Conservation (phyloP, 176 grass and related monocot genomes). For the Carex kokanica region DNA sequence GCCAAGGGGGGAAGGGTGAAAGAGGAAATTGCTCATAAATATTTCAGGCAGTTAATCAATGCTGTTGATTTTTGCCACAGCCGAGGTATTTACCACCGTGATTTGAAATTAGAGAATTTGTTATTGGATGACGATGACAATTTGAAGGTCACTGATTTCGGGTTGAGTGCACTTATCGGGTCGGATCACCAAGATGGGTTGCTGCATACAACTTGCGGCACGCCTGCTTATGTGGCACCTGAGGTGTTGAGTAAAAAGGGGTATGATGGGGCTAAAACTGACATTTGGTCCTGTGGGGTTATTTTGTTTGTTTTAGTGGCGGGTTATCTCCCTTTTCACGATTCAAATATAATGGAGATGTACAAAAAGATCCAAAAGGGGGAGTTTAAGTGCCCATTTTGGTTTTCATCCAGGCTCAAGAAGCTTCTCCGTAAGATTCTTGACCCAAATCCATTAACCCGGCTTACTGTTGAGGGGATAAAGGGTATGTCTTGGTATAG, state of each 20-base stretch:
- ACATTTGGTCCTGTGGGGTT: conserved; percentile 87
- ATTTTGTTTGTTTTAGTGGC: conserved; percentile 69
- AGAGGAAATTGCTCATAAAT: conserved; percentile 51
- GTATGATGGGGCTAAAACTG: conserved; percentile 78
- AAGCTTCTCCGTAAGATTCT: conserved; percentile 62
- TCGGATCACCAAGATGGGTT: conserved; percentile 58
- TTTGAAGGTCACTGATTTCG: conserved; percentile 75
- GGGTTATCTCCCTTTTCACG: conserved; percentile 73
- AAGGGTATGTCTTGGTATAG: conserved; percentile 71
- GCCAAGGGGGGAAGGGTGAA: conserved; percentile 49
- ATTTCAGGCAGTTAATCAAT: conserved; percentile 68
- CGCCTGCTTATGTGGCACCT: conserved; percentile 83
- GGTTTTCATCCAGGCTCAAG: conserved; percentile 59
- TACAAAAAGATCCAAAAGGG: conserved; percentile 58
- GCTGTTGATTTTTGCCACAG: conserved; percentile 76
- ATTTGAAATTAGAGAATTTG: conserved; percentile 77
- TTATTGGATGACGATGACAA: conserved; percentile 68
- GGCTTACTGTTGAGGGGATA: conserved; percentile 68
- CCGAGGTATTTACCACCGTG: conserved; percentile 65
- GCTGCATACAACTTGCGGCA: conserved; percentile 81
- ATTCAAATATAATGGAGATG: conserved; percentile 73
- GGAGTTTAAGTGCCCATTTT: conserved; percentile 65
- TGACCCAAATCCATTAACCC: conserved; percentile 60
- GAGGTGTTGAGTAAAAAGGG: conserved; percentile 65
- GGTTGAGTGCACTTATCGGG: conserved; percentile 56